phyloP scores from a whole-genome alignment of 306 rosid species.

The Ormosia semicastrata region DNA sequence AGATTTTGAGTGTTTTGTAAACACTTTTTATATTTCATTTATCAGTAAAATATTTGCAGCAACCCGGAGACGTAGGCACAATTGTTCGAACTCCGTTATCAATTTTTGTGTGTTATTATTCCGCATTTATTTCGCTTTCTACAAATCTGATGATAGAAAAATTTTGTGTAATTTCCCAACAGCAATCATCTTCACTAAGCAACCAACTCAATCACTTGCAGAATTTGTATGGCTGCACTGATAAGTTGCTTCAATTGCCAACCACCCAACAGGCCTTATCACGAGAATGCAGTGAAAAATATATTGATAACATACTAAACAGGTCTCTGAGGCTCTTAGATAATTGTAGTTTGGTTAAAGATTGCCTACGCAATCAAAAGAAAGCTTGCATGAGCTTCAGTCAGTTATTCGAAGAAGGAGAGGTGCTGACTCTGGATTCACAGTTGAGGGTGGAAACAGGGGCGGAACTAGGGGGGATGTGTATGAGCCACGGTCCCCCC shows the following conservation, averaged over 20 bases:
- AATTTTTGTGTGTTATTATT: too few relatives aligned
- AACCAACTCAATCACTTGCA: slow-evolving; percentile 14
- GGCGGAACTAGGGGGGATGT: too few relatives aligned
- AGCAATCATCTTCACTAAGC: slow-evolving; percentile 23
- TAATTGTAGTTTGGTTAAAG: slow-evolving; percentile 31
- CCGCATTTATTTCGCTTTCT: too few relatives aligned
- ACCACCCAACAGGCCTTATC: slow-evolving; percentile 23
- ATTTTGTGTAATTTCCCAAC: too few relatives aligned
- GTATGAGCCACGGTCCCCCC: too few relatives aligned
- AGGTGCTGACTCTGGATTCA: slow-evolving; percentile 22
- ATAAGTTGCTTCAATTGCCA: slow-evolving; percentile 35
- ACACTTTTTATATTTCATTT: too few relatives aligned
- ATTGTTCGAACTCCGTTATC: too few relatives aligned
- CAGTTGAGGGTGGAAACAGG: slow-evolving; percentile 25
- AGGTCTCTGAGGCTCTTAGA: slow-evolving; percentile 34
- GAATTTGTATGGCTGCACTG: slow-evolving; percentile 34
- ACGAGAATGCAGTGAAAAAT: neutral
- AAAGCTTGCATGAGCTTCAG: slow-evolving; percentile 26
- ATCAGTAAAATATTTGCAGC: too few relatives aligned
- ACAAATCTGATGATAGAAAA: too few relatives aligned
- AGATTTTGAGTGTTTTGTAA: too few relatives aligned
- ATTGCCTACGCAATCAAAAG: slow-evolving; percentile 32
- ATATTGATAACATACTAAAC: slow-evolving; percentile 28
- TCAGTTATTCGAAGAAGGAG: slow-evolving; percentile 30
- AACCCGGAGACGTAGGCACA: too few relatives aligned